Evolutionary conservation across 257 asterid species (phyloP).

Genomic region (Striga asiatica): DNA sequence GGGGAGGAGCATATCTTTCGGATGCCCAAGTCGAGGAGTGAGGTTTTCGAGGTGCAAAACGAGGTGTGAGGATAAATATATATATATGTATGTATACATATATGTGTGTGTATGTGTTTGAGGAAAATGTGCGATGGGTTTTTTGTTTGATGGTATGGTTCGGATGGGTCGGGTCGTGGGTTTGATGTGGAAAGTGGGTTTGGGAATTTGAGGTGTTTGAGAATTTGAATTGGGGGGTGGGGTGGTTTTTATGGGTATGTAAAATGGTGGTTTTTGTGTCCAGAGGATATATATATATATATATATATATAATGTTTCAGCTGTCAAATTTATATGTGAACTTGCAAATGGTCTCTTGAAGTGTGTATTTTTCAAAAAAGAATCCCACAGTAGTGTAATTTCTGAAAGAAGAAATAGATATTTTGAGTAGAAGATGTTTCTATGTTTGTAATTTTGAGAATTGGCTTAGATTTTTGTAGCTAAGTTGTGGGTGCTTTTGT

Average conservation of each 20-base stretch:
- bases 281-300: too few species aligned
- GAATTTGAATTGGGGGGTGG: too few species aligned
- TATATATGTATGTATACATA: too few species aligned
- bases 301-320: too few species aligned
- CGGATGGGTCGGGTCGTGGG: background rate
- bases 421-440: too few species aligned
- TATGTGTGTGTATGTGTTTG: background rate
- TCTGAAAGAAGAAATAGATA: too few species aligned
- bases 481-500: too few species aligned
- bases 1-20: slow-evolving; percentile 67
- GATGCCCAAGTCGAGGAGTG: slow-evolving; percentile 25
- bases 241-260: background rate
- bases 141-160: background rate
- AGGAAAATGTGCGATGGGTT: background rate
- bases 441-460: too few species aligned
- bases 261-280: slow-evolving; percentile 3
- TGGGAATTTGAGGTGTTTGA: too few species aligned
- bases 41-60: background rate
- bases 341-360: background rate
- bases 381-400: background rate
- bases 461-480: background rate
- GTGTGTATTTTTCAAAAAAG: background rate
- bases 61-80: too few species aligned
- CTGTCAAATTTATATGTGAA: too few species aligned
- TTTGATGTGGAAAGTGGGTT: background rate